phyloP scores from a whole-genome alignment of 2,329 filamentous ascomycete species.

The Alternaria brassicae region DNA sequence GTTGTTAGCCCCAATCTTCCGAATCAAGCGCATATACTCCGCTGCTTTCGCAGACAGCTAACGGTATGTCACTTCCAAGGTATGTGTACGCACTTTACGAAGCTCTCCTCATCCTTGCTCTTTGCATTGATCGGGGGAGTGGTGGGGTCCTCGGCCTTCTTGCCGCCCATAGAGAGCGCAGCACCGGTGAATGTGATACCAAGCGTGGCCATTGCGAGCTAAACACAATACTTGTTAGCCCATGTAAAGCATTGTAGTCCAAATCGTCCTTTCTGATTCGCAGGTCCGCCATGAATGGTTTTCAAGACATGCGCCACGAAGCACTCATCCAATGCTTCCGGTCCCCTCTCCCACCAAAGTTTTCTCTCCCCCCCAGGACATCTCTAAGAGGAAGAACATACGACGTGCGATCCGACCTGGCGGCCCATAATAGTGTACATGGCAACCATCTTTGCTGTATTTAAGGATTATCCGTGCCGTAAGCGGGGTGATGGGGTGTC shows the following conservation, averaged over 20 bases:
- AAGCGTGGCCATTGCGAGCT: slow-evolving; percentile 68
- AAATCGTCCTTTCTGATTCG: not conserved
- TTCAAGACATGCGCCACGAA: not conserved
- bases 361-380: slow-evolving; percentile 17
- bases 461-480: slow-evolving; percentile 22
- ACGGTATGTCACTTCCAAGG: not conserved
- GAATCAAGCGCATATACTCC: not conserved
- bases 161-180: slow-evolving; percentile 45
- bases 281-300: not conserved
- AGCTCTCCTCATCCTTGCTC: slow-evolving; percentile 72
- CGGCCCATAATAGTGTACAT: slow-evolving; percentile 61
- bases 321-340: not conserved
- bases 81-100: slow-evolving; percentile 66
- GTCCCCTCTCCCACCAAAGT: slow-evolving; percentile 14
- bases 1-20: slow-evolving; percentile 13
- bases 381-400: slow-evolving; percentile 45
- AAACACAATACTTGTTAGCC: not conserved
- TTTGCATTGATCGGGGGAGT: slow-evolving; percentile 67
- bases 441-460: slow-evolving; percentile 57
- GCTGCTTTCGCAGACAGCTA: not conserved
- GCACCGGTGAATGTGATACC: slow-evolving; percentile 46
- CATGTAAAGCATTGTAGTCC: slow-evolving; percentile 6
- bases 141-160: slow-evolving; percentile 52
- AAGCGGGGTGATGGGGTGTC: slow-evolving; percentile 30
- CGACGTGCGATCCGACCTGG: slow-evolving; percentile 62